These are phyloP conservation scores for Circinella umbellata DNA, from an alignment of 371 early-diverging fungal species.

Conservation along the genomic window DNA sequence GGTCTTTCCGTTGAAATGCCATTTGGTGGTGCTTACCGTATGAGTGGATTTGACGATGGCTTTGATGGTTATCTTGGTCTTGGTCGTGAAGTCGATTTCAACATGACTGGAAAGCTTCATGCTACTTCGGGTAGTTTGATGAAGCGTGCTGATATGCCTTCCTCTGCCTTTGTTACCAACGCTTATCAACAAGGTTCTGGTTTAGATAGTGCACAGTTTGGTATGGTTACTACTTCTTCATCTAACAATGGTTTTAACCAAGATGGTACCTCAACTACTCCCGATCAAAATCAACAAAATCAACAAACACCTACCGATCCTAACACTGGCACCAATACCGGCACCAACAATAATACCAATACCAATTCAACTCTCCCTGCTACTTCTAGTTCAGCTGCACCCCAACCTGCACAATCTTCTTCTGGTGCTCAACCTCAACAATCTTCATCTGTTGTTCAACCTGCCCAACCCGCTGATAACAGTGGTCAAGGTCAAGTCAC, in stretches of 20 bases:
- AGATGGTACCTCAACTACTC: conserved; percentile 17
- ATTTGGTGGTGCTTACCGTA: conserved; percentile 51
- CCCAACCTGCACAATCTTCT: not conserved
- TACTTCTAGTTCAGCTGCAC: not conserved
- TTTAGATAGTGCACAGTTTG: conserved; percentile 50
- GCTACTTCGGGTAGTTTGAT: conserved; percentile 17
- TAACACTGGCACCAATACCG: conserved; percentile 2
- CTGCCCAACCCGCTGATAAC: not conserved
- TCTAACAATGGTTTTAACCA: conserved; percentile 30
- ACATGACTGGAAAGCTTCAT: conserved; percentile 26
- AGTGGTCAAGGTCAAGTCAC: conserved; percentile 14
- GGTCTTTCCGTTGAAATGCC: conserved; percentile 44
- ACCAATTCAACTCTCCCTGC: conserved; percentile 4
- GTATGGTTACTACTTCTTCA: conserved; percentile 39
- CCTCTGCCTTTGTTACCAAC: conserved; percentile 43
- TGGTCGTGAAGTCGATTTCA: conserved; percentile 44
- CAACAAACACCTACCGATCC: conserved; percentile 5
- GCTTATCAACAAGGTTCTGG: conserved; percentile 39
- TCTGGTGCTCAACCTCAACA: no score
- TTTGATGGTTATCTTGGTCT: conserved; percentile 58
- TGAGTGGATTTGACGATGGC: conserved; percentile 44
- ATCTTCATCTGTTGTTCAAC: not conserved
- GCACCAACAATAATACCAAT: not conserved
- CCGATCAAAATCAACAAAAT: conserved; percentile 10
- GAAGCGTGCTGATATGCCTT: conserved; percentile 34